These are phyloP conservation scores for Colletotrichum abscissum DNA, from an alignment of 2,329 filamentous ascomycete species.

Conservation along the genomic window DNA sequence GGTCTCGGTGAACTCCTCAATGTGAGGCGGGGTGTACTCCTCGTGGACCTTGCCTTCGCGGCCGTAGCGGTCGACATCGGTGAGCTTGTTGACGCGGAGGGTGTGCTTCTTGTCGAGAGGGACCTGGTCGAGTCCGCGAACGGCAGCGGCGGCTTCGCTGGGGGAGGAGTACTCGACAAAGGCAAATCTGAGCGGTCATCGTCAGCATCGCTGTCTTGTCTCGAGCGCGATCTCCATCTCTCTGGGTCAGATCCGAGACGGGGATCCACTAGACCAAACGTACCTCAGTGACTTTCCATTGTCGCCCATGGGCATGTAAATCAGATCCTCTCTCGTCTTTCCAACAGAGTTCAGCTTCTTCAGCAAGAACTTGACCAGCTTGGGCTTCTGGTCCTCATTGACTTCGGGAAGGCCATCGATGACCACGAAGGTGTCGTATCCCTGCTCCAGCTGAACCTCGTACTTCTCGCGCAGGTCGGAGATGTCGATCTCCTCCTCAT, in stretches of 20 bases:
- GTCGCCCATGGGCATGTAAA: conserved; percentile 94
- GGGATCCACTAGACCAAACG: conserved; percentile 43
- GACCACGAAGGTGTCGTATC: conserved; percentile 95
- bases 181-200: conserved; percentile 74
- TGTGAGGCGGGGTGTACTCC: conserved; percentile 83
- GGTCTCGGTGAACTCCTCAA: conserved; percentile 89
- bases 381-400: conserved; percentile 89
- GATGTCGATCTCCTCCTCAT: conserved; percentile 94
- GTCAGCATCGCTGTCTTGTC: conserved; percentile 20
- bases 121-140: conserved; percentile 86
- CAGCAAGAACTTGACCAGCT: conserved; percentile 95
- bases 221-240: neutral
- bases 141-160: conserved; percentile 88
- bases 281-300: conserved; percentile 89
- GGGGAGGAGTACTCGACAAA: conserved; percentile 96
- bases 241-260: neutral
- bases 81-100: conserved; percentile 96
- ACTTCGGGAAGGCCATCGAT: conserved; percentile 94
- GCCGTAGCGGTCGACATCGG: conserved; percentile 96
- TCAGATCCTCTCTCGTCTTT: conserved; percentile 84
- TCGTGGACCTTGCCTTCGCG: conserved; percentile 94
- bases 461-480: conserved; percentile 94
- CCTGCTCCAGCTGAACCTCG: conserved; percentile 95
- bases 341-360: conserved; percentile 92
- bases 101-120: conserved; percentile 98